These are phyloP conservation scores for Penicillium flavigenum DNA, from an alignment of 495 filamentous ascomycete species.

Conservation along the genomic window DNA sequence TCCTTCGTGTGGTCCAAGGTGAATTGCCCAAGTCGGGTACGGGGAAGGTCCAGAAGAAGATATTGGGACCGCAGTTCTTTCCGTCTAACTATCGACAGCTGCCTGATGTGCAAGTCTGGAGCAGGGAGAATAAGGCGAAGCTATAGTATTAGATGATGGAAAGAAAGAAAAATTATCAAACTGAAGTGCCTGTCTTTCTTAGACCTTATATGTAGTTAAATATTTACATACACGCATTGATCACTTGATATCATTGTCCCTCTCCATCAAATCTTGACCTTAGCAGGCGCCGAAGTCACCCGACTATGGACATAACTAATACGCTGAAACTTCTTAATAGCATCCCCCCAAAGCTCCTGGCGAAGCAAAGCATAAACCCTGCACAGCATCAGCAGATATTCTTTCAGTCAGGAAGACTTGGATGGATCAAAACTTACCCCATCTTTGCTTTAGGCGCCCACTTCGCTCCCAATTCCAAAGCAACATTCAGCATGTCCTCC, in stretches of 20 bases:
- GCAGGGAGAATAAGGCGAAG: constrained; percentile 15
- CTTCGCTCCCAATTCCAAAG: constrained; percentile 39
- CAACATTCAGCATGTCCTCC: constrained; percentile 45
- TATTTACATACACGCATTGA: too few species aligned
- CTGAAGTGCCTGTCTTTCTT: not conserved
- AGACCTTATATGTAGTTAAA: too few species aligned
- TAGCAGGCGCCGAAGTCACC: constrained; percentile 29
- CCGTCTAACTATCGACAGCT: constrained; percentile 34
- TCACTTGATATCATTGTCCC: not conserved
- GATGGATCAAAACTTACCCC: constrained; percentile 29
- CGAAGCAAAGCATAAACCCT: constrained; percentile 48
- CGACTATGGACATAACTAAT: constrained; percentile 53
- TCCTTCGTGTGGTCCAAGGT: constrained; percentile 42
- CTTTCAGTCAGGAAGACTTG: not conserved
- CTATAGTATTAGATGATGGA: constrained; percentile 10
- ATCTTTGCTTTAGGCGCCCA: constrained; percentile 50
- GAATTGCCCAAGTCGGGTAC: constrained; percentile 51
- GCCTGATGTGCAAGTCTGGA: constrained; percentile 45
- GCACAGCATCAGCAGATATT: not conserved
- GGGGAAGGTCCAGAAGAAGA: constrained; percentile 53
- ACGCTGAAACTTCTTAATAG: constrained; percentile 43
- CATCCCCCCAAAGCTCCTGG: constrained; percentile 52
- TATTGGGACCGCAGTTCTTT: constrained; percentile 47
- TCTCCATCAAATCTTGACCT: constrained; percentile 32
- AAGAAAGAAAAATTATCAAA: not conserved